Percentiles rank a stretch among this genome's conserved stretches.
Conservation (phyloP, 2,329 filamentous ascomycete species). For the Dryadomyces quercus-mongolicae region DNA sequence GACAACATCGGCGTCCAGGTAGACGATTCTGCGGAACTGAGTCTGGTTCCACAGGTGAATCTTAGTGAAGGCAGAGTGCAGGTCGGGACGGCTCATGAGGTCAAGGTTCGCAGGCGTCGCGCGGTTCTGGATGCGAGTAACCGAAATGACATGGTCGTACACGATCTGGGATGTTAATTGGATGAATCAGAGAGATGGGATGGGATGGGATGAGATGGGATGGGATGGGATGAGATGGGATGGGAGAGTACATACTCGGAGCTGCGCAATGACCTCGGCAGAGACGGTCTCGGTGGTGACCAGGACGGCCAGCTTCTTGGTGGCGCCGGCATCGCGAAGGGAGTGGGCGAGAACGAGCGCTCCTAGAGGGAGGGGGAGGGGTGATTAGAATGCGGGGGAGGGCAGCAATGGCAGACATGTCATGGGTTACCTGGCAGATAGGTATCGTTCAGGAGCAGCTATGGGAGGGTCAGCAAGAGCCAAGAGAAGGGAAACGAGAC, state of each 20-base stretch:
- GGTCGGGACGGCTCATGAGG: conserved; percentile 82
- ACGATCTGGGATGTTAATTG: conserved; percentile 42
- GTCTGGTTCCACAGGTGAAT: conserved; percentile 86
- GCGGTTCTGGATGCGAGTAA: conserved; percentile 65
- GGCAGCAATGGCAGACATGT: conserved; percentile 1
- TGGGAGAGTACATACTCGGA: conserved; percentile 46
- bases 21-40: conserved; percentile 86
- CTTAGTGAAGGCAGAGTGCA: conserved; percentile 92
- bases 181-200: neutral
- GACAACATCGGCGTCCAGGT: conserved; percentile 90
- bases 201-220: too few relatives aligned
- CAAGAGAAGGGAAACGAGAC: neutral
- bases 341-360: conserved; percentile 91
- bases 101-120: conserved; percentile 64
- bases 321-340: conserved; percentile 77
- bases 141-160: conserved; percentile 81
- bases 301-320: conserved; percentile 73
- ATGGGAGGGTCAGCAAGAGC: conserved; percentile 10
- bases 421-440: conserved; percentile 71
- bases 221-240: too few relatives aligned
- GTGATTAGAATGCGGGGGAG: conserved; percentile 6
- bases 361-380: conserved; percentile 45
- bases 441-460: conserved; percentile 85
- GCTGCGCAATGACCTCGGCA: conserved; percentile 60
- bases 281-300: conserved; percentile 73